Conservation (phyloP, 305 asterid species). For the Striga hermonthica region DNA sequence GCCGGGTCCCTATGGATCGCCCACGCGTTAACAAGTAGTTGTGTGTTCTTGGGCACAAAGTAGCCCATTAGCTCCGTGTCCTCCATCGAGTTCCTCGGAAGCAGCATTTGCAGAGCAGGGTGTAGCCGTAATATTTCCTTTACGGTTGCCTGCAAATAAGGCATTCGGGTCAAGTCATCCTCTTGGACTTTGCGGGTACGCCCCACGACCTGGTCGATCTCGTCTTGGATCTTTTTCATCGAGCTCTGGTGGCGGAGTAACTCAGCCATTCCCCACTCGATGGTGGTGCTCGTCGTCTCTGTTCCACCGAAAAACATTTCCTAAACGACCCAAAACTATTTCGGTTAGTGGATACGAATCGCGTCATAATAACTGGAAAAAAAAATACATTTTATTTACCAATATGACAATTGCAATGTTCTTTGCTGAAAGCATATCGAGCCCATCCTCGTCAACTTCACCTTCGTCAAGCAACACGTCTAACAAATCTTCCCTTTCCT, state of each 20-base stretch:
- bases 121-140: conserved; percentile 30
- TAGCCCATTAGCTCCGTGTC: conserved; percentile 16
- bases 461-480: conserved; percentile 11
- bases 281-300: conserved; percentile 9
- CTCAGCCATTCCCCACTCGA: conserved; percentile 16
- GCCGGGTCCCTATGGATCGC: conserved; percentile 9
- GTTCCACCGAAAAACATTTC: conserved; percentile 14
- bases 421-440: background rate
- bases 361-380: background rate
- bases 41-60: conserved; percentile 17
- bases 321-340: no score
- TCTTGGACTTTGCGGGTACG: background rate
- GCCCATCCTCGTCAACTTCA: background rate
- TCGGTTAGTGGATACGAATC: background rate
- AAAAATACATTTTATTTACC: background rate
- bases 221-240: conserved; percentile 11
- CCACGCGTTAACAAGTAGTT: conserved; percentile 18
- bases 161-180: background rate
- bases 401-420: background rate
- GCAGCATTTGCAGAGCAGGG: conserved; percentile 37
- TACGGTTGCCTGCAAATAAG: conserved; percentile 8
- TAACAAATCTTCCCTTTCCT: background rate
- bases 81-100: conserved; percentile 9
- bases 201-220: background rate
- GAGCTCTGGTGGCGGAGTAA: background rate